Conservation (phyloP, 139 green algal species). For the Chlamydomonas sp. region DNA sequence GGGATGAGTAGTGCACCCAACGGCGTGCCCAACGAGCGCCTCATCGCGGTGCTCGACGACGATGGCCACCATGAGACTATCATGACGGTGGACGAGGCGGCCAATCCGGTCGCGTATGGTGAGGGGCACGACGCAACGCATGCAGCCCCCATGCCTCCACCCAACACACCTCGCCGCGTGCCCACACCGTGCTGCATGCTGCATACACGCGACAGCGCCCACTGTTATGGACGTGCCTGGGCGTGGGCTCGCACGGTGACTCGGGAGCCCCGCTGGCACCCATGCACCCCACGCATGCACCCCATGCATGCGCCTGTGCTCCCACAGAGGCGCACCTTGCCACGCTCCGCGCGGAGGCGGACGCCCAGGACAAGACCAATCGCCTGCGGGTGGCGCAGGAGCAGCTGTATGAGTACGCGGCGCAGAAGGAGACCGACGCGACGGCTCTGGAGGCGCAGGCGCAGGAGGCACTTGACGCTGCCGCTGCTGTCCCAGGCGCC, state of each 20-base stretch:
- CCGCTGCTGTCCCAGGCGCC: background rate
- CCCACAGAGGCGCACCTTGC: constrained; percentile 61
- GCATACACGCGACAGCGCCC: no score
- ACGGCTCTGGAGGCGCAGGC: background rate
- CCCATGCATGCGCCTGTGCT: background rate
- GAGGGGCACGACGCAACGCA: no score
- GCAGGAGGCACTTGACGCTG: background rate
- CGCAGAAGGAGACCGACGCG: constrained; percentile 38
- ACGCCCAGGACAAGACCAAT: constrained; percentile 46
- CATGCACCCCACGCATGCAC: background rate
- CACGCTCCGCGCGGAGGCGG: constrained; percentile 60
- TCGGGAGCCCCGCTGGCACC: background rate
- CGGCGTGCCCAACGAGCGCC: no score
- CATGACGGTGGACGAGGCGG: no score
- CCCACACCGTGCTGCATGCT: no score
- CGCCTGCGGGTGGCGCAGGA: constrained; percentile 65
- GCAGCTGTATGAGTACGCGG: constrained; percentile 72
- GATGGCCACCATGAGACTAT: no score
- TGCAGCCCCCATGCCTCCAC: no score
- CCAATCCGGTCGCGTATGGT: no score
- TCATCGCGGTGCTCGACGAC: no score
- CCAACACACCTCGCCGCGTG: no score
- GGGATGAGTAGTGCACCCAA: no score
- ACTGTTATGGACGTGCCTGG: background rate
- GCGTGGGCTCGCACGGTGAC: background rate